phyloP scores from a whole-genome alignment of 768 basidiomycete species.

The Inosperma sp. region DNA sequence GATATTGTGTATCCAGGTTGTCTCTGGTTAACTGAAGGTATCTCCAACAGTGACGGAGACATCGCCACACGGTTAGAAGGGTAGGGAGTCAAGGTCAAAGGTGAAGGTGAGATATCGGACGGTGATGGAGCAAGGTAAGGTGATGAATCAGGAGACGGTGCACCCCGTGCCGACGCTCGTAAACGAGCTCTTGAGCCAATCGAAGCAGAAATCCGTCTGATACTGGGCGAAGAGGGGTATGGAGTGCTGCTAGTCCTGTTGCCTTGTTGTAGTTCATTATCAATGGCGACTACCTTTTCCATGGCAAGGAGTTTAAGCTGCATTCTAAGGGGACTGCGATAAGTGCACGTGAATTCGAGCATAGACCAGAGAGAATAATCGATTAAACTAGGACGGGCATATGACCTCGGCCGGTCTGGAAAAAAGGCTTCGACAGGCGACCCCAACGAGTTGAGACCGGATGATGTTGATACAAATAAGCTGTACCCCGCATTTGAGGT shows the following conservation, averaged over 20 bases:
- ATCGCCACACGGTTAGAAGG: not conserved
- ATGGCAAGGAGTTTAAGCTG: constrained; percentile 64
- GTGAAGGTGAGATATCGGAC: constrained; percentile 20
- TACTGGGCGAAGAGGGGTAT: constrained; percentile 25
- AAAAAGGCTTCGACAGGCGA: constrained; percentile 15
- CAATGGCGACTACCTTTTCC: constrained; percentile 55
- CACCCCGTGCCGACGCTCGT: constrained; percentile 34
- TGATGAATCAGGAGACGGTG: constrained; percentile 45
- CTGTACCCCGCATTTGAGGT: constrained; percentile 17
- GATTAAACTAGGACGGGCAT: constrained; percentile 49
- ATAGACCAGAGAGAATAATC: constrained; percentile 75
- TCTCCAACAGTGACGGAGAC: constrained; percentile 32
- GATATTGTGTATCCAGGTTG: constrained; percentile 32
- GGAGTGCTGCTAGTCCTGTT: constrained; percentile 18
- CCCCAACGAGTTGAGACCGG: constrained; percentile 24
- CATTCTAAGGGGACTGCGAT: constrained; percentile 56
- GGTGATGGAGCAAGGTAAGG: constrained; percentile 35
- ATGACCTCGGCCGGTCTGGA: constrained; percentile 13
- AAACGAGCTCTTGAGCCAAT: constrained; percentile 55
- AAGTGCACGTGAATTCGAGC: constrained; percentile 59
- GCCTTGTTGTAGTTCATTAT: constrained; percentile 43
- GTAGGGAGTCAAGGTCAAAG: not conserved
- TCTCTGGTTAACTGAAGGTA: constrained; percentile 14
- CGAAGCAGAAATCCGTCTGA: constrained; percentile 45
- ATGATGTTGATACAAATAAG: constrained; percentile 24